Conservation (phyloP, 2,329 filamentous ascomycete species). For the Neopestalotiopsis rosae region DNA sequence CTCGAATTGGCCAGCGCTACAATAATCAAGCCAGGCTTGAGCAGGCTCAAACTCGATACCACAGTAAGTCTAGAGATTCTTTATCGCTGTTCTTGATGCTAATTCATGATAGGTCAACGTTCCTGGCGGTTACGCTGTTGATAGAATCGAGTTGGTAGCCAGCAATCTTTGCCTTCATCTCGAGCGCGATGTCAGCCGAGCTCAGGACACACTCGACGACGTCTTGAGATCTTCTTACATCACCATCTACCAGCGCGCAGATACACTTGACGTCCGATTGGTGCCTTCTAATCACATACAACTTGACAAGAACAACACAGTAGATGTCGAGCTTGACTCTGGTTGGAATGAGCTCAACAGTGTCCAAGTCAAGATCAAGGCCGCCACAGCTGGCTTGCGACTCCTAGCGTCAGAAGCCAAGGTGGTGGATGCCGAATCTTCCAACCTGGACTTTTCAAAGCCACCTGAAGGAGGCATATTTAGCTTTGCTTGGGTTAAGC, state of each 20-base stretch:
- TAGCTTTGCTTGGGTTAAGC: conserved; percentile 51
- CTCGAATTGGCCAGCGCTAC: conserved; percentile 55
- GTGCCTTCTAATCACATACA: conserved; percentile 73
- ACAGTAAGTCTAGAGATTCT: conserved; percentile 41
- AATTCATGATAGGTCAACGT: conserved; percentile 62
- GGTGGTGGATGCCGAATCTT: conserved; percentile 47
- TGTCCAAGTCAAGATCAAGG: conserved; percentile 66
- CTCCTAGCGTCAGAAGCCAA: conserved; percentile 66
- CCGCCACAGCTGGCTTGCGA: conserved; percentile 69
- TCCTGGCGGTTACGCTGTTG: conserved; percentile 76
- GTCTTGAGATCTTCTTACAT: conserved; percentile 67
- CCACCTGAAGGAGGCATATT: conserved; percentile 60
- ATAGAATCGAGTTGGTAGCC: conserved; percentile 69
- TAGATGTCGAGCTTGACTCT: conserved; percentile 75
- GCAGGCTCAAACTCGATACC: conserved; percentile 48
- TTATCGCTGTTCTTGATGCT: conserved; percentile 29
- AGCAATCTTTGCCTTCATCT: conserved; percentile 70
- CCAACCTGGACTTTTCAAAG: conserved; percentile 48
- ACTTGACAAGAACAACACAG: conserved; percentile 76
- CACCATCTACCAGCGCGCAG: conserved; percentile 73
- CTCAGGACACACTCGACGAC: conserved; percentile 49
- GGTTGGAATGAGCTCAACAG: conserved; percentile 74
- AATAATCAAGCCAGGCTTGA: conserved; percentile 61
- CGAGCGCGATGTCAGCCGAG: conserved; percentile 62
- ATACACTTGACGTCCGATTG: conserved; percentile 72